Base-by-base conservation (phyloP, 495 filamentous ascomycete species). In the Endocarpon pusillum region DNA sequence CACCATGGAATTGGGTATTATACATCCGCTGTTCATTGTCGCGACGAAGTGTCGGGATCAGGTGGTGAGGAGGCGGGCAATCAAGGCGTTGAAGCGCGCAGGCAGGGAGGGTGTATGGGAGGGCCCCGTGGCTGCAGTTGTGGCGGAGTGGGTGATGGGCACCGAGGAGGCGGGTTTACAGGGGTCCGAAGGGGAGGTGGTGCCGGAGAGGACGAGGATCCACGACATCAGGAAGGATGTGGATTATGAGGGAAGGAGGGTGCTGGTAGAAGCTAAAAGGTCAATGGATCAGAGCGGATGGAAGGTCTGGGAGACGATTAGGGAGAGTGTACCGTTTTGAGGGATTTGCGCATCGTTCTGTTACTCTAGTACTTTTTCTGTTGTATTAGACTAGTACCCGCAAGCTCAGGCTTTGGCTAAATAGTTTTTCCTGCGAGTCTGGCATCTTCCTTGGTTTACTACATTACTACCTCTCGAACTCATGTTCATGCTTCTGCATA, bases 241-340 rank as follows among this genome's bases (percentile, higher is more conserved):
- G 28, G 28, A 31, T 31, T 31, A 31, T 17, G 28, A 31, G 12
- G 19, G 28, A n/a, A 15, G 28, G 7, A n/a, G 19, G 28, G 28
- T 31, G 28, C 28, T 31, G 5, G 19, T 31, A 7, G 28, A 31
- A 17, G 28, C 28, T 7, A 31, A n/a, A n/a, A 31, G 19, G 28
- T n/a, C 28, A 17, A n/a, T 31, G 12, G 28, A 31, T 14, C 28
- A 31, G 28, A n/a, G n/a, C n/a, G n/a, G n/a, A n/a, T n/a, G n/a
- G n/a, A n/a, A n/a, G n/a, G n/a, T n/a, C n/a, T 31, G 28, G 28
- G 28, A 31, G 28, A 31, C 28, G 12, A 17, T 31, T n/a, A 31
- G 28, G 28, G 28, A 31, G 28, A 31, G 14, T 17, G 19, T 31
- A n/a, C 12, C 28, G 28, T 31, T 31, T 17, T 31, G 19, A 14